Evolutionary conservation across 2,329 filamentous ascomycete genomes (phyloP).

Genomic region (Rutstroemia sydowiana): DNA sequence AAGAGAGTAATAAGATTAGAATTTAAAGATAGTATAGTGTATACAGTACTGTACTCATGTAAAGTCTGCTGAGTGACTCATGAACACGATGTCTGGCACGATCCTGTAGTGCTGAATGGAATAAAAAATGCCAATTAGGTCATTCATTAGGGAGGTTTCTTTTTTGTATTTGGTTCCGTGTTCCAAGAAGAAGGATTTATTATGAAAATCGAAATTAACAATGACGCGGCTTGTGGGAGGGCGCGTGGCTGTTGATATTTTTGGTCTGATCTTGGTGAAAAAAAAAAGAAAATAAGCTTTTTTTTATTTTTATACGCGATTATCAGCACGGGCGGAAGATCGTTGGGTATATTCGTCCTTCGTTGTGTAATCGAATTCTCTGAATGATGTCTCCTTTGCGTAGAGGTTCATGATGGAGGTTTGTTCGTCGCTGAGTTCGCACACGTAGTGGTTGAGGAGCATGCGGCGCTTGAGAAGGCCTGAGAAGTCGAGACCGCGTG

Average conservation of each 20-base stretch:
- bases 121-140: too few relatives aligned
- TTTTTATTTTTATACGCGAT: background rate
- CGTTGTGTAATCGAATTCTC: too few relatives aligned
- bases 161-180: too few relatives aligned
- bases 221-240: too few relatives aligned
- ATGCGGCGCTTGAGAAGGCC: conserved; percentile 25
- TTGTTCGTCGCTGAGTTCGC: background rate
- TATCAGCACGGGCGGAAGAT: background rate
- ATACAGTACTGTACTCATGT: background rate
- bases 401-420: background rate
- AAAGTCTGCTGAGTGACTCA: background rate
- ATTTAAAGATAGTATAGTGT: background rate
- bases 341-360: background rate
- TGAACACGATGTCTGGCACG: too few relatives aligned
- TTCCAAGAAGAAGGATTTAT: too few relatives aligned
- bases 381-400: background rate
- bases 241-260: too few relatives aligned
- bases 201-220: too few relatives aligned
- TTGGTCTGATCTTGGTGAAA: too few relatives aligned
- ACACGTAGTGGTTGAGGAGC: conserved; percentile 20
- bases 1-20: background rate
- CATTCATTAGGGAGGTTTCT: too few relatives aligned
- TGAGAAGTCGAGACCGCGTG: conserved; percentile 23
- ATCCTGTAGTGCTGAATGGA: too few relatives aligned
- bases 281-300: too few relatives aligned